phyloP scores from a whole-genome alignment of 2,329 filamentous ascomycete genomes.

The Epichloe sibirici region DNA sequence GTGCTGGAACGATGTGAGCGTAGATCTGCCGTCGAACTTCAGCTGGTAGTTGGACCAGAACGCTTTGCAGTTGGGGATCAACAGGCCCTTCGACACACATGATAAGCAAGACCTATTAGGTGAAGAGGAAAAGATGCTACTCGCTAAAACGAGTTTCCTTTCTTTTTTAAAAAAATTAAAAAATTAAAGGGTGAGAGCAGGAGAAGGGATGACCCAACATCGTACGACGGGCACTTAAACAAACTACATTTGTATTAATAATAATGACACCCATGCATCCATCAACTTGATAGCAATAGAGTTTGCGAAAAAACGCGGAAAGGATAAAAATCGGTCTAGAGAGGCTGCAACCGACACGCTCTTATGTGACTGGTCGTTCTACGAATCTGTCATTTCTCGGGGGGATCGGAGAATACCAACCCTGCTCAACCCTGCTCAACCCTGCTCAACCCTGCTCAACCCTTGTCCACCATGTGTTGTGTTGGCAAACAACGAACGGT shows the following conservation, averaged over 20 bases:
- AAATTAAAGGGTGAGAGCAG: neutral
- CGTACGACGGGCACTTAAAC: neutral
- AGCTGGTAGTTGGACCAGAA: neutral
- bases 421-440: neutral
- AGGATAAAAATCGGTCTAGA: neutral
- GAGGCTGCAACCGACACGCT: too few relatives aligned
- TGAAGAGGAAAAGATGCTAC: neutral
- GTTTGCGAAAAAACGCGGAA: constrained; percentile 3
- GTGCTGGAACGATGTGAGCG: neutral
- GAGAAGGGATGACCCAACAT: neutral
- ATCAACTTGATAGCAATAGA: neutral
- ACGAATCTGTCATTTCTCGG: neutral
- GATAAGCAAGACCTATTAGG: neutral
- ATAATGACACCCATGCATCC: neutral
- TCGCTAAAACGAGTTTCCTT: neutral
- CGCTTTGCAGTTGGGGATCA: neutral
- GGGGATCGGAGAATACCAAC: neutral
- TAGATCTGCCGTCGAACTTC: constrained; percentile 4
- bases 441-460: neutral
- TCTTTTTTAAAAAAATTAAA: neutral
- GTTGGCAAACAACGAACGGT: neutral
- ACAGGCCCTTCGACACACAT: neutral
- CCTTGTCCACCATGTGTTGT: neutral
- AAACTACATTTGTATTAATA: neutral
- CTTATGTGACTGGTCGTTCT: neutral